These are phyloP conservation scores for Tanacetum coccineum DNA, from an alignment of 129 eudicot species.

Conservation along the genomic window DNA sequence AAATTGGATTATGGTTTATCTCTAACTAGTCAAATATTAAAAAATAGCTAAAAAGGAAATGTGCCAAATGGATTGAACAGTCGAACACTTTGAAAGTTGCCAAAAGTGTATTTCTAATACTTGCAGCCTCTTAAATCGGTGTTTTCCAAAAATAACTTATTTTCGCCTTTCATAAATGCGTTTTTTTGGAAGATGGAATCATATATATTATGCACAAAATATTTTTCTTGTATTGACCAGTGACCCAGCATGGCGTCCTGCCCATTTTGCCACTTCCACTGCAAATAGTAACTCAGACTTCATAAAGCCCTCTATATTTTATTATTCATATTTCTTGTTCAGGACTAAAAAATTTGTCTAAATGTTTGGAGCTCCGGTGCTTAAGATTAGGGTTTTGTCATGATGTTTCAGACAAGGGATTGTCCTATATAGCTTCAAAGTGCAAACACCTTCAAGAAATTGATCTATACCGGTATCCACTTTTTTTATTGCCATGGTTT, in stretches of 20 bases:
- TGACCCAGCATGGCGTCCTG: background rate
- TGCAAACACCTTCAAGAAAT: conserved; percentile 64
- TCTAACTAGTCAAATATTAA: background rate
- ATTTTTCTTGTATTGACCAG: background rate
- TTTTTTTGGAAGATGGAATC: no score
- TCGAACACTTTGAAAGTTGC: background rate
- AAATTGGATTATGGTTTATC: conserved; percentile 6
- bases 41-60: background rate
- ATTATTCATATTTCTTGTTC: conserved; percentile 6
- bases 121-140: background rate
- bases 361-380: conserved; percentile 54
- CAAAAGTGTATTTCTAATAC: background rate
- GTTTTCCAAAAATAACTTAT: background rate
- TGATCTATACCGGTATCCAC: conserved; percentile 67
- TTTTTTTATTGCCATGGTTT: background rate
- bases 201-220: no score
- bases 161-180: no score
- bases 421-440: conserved; percentile 53
- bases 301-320: background rate
- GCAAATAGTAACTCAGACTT: background rate
- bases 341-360: conserved; percentile 62
- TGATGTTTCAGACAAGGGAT: conserved; percentile 66
- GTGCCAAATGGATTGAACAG: background rate
- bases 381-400: conserved; percentile 70
- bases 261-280: conserved; percentile 9